These are phyloP conservation scores for Cairneyella variabilis DNA, from an alignment of 495 filamentous ascomycete species.

Conservation along the genomic window DNA sequence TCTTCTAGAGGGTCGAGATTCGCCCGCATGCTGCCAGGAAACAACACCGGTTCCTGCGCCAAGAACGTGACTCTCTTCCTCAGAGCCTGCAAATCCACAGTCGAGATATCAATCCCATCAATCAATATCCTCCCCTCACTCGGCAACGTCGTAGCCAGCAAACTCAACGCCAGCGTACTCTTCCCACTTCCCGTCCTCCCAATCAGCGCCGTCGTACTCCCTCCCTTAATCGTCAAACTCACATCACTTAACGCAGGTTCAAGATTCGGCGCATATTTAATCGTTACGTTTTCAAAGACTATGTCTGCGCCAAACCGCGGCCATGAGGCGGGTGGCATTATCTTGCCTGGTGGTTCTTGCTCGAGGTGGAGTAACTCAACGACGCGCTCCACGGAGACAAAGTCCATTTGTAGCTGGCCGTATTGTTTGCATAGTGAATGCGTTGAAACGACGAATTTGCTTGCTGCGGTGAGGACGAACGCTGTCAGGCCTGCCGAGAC, in stretches of 20 bases:
- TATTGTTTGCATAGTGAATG: constrained; percentile 71
- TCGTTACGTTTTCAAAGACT: constrained; percentile 68
- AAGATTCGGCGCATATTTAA: constrained; percentile 72
- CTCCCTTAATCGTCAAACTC: constrained; percentile 65
- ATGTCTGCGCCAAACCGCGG: constrained; percentile 65
- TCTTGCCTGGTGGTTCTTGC: constrained; percentile 61
- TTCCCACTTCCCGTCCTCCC: constrained; percentile 57
- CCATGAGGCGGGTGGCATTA: constrained; percentile 71
- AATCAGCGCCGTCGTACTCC: constrained; percentile 47
- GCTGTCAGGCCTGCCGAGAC: constrained; percentile 71
- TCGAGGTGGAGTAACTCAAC: constrained; percentile 73
- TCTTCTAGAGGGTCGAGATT: constrained; percentile 47
- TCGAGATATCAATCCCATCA: constrained; percentile 55
- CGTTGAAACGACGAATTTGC: constrained; percentile 62
- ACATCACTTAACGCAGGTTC: constrained; percentile 63
- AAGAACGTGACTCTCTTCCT: constrained; percentile 40
- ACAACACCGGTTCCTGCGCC: constrained; percentile 61
- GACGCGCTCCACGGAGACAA: constrained; percentile 80
- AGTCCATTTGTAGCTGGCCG: constrained; percentile 83
- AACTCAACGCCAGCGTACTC: constrained; percentile 59
- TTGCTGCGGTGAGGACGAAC: constrained; percentile 64
- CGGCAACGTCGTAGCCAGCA: constrained; percentile 54
- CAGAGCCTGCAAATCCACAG: constrained; percentile 56
- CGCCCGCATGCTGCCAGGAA: constrained; percentile 54
- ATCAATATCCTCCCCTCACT: constrained; percentile 52